These are phyloP conservation scores for Yarrowia sp. DNA, from an alignment of 805 yeast genomes.

Conservation along the genomic window DNA sequence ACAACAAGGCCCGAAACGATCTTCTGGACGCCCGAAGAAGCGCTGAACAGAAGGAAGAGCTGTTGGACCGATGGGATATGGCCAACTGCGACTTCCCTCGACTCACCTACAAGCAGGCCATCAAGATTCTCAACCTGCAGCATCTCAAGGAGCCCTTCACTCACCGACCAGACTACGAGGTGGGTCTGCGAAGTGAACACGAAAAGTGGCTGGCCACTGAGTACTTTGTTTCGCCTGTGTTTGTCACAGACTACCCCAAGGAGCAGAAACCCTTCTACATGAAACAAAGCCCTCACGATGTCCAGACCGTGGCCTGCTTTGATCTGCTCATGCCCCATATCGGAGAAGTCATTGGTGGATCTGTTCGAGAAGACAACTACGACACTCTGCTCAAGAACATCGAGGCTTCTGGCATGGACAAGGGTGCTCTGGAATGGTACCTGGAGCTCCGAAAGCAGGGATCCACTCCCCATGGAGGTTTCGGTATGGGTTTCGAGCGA, in stretches of 20 bases:
- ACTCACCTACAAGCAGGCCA: slow-evolving; percentile 78
- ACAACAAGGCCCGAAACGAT: slow-evolving; percentile 43
- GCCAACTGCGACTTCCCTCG: slow-evolving; percentile 67
- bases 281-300: slow-evolving; percentile 56
- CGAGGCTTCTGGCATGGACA: slow-evolving; percentile 60
- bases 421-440: slow-evolving; percentile 75
- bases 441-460: slow-evolving; percentile 75
- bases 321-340: slow-evolving; percentile 88
- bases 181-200: slow-evolving; percentile 78
- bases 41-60: slow-evolving; percentile 50
- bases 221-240: slow-evolving; percentile 72
- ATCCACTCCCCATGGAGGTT: slow-evolving; percentile 93
- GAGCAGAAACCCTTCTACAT: slow-evolving; percentile 88
- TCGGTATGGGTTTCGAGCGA: slow-evolving; percentile 94
- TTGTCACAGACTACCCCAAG: slow-evolving; percentile 87
- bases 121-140: slow-evolving; percentile 53
- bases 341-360: slow-evolving; percentile 95
- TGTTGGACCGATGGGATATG: slow-evolving; percentile 65
- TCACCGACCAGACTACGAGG: slow-evolving; percentile 69
- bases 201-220: slow-evolving; percentile 85
- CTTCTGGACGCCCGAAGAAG: slow-evolving; percentile 48
- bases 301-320: slow-evolving; percentile 81
- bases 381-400: slow-evolving; percentile 59
- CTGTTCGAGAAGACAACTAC: slow-evolving; percentile 79
- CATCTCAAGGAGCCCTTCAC: slow-evolving; percentile 50